These are phyloP conservation scores for Pseudogymnoascus sp. DNA, from an alignment of 2,329 filamentous ascomycete species.

Conservation along the genomic window DNA sequence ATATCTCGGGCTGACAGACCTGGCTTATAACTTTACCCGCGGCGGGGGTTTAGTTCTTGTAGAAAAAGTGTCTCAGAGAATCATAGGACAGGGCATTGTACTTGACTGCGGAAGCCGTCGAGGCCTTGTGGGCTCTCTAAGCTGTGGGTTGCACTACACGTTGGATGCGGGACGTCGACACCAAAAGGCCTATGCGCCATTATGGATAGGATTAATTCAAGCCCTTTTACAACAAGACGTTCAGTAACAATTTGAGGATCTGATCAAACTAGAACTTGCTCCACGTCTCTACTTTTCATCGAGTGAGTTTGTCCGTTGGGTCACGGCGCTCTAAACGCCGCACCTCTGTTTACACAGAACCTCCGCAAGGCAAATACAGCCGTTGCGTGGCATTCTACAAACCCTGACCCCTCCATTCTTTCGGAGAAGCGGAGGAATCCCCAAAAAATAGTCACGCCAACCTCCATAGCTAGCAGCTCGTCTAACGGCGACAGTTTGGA, in stretches of 20 bases:
- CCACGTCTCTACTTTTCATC: not conserved
- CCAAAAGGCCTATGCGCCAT: slow-evolving; percentile 1
- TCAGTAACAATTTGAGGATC: not conserved
- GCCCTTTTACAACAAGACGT: not conserved
- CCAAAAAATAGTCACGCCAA: not conserved
- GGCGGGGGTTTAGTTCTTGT: not conserved
- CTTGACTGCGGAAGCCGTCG: not conserved
- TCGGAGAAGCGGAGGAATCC: not conserved
- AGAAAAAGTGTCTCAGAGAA: not conserved
- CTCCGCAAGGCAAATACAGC: not conserved
- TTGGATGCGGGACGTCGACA: slow-evolving; percentile 6
- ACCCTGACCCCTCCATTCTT: not conserved
- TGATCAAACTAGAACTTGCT: not conserved
- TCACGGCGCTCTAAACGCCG: not conserved
- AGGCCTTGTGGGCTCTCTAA: not conserved
- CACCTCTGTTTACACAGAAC: not conserved
- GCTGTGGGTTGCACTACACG: not conserved
- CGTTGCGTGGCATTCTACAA: not conserved
- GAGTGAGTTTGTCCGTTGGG: not conserved
- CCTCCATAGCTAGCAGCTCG: not conserved
- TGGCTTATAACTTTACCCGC: not conserved
- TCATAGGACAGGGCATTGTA: not conserved
- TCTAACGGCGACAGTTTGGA: not conserved
- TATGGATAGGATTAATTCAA: slow-evolving; percentile 7
- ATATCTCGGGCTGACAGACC: slow-evolving; percentile 4